A percentile compares a stretch with the other conserved stretches of the same genome.
phyloP scores from a whole-genome alignment of 352 stramenopile species.

The Pythium phragmitis region DNA sequence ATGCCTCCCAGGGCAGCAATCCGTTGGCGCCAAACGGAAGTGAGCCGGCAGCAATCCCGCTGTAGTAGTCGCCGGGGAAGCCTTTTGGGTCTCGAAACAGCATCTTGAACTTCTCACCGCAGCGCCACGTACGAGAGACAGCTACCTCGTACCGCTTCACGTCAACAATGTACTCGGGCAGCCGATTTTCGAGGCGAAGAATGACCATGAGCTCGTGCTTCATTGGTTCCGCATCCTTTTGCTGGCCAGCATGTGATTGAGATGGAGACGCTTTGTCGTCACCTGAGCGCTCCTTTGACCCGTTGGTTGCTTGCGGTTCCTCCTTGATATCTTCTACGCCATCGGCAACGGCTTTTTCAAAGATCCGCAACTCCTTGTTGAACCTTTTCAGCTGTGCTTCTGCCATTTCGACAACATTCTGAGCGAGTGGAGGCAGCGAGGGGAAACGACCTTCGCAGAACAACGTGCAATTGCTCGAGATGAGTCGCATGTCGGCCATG shows the following conservation, averaged over 20 bases:
- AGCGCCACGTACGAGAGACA: slow-evolving; percentile 53
- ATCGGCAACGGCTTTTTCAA: slow-evolving; percentile 36
- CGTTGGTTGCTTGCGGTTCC: neutral
- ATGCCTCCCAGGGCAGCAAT: slow-evolving; percentile 75
- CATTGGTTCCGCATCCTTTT: neutral
- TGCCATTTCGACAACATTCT: slow-evolving; percentile 66
- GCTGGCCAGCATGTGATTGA: neutral
- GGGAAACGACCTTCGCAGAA: slow-evolving; percentile 83
- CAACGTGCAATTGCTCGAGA: slow-evolving; percentile 74
- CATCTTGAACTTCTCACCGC: slow-evolving; percentile 75
- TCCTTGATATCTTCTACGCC: slow-evolving; percentile 15
- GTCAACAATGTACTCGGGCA: slow-evolving; percentile 75
- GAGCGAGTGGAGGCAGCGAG: slow-evolving; percentile 65
- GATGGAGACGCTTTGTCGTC: neutral
- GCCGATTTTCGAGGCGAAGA: slow-evolving; percentile 79
- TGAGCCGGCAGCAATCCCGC: slow-evolving; percentile 59
- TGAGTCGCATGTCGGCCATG: slow-evolving; percentile 64
- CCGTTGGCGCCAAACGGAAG: slow-evolving; percentile 58
- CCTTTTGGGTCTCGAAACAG: slow-evolving; percentile 73
- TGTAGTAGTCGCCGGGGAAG: slow-evolving; percentile 70
- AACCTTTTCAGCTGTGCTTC: slow-evolving; percentile 70
- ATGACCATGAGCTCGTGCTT: slow-evolving; percentile 44
- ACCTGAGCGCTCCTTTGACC: slow-evolving; percentile 2
- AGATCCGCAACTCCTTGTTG: slow-evolving; percentile 60
- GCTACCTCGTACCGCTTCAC: slow-evolving; percentile 63